Percentiles rank a stretch among this genome's conserved stretches.
These are phyloP conservation scores for Boletus semigastroideus DNA, from an alignment of 1,284 basidiomycete genomes.

Conservation along the genomic window DNA sequence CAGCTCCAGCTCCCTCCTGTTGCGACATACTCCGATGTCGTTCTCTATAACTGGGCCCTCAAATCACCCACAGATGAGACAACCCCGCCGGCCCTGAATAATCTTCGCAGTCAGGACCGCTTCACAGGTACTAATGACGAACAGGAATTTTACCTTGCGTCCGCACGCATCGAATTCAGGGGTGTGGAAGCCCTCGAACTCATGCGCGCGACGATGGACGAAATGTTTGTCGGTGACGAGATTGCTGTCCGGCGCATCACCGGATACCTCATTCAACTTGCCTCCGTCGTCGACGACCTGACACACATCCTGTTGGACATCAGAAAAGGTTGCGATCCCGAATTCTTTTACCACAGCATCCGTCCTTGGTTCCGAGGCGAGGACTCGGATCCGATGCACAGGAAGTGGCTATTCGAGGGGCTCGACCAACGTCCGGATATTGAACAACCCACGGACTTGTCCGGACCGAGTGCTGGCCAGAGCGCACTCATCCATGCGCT, in stretches of 20 bases:
- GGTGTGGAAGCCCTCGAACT: constrained; percentile 84
- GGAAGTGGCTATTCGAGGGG: constrained; percentile 84
- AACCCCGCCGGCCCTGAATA: constrained; percentile 43
- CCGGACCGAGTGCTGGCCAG: constrained; percentile 91
- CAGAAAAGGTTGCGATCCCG: constrained; percentile 74
- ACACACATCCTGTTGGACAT: constrained; percentile 61
- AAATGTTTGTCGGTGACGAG: constrained; percentile 85
- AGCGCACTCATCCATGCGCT: constrained; percentile 87
- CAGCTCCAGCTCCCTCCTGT: constrained; percentile 86
- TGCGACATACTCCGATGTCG: constrained; percentile 91
- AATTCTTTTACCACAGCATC: constrained; percentile 81
- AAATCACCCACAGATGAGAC: constrained; percentile 20
- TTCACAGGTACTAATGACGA: constrained; percentile 89
- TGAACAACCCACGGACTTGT: constrained; percentile 59
- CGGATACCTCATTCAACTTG: constrained; percentile 66
- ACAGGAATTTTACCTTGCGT: constrained; percentile 86
- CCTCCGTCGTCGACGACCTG: constrained; percentile 67
- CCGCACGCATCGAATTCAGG: constrained; percentile 88
- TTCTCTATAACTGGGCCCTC: constrained; percentile 88
- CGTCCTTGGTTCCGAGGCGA: constrained; percentile 92
- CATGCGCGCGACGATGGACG: constrained; percentile 90
- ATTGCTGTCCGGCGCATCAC: constrained; percentile 76
- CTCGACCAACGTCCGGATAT: constrained; percentile 54
- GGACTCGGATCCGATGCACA: constrained; percentile 60
- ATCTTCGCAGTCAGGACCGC: constrained; percentile 61